Evolutionary conservation across 2,329 filamentous ascomycete species (phyloP).

Genomic region (Exophiala mesophila): DNA sequence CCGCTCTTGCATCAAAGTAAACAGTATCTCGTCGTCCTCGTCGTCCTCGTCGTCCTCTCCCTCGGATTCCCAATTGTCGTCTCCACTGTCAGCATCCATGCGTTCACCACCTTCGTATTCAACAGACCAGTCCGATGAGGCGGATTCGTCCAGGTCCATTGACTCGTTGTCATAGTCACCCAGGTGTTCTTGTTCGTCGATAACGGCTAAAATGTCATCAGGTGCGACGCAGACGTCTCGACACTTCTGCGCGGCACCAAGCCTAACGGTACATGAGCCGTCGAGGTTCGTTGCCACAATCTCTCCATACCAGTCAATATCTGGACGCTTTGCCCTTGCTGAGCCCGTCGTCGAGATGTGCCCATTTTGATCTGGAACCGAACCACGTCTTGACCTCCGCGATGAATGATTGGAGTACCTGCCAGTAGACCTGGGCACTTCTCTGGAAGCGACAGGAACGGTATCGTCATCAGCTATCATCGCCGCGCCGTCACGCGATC

Average conservation of each 20-base stretch:
- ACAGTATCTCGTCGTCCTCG: constrained; percentile 19
- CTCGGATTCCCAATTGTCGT: constrained; percentile 36
- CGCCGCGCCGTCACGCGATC: not conserved
- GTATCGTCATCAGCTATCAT: not conserved
- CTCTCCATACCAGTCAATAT: constrained; percentile 52
- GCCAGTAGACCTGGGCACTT: no score
- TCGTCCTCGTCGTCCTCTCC: constrained; percentile 36
- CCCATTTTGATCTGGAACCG: no score
- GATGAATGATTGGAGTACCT: not conserved
- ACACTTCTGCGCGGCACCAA: constrained; percentile 47
- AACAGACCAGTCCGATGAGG: constrained; percentile 33
- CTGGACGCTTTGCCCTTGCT: not conserved
- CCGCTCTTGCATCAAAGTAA: constrained; percentile 14
- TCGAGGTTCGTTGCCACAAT: constrained; percentile 51
- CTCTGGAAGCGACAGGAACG: not conserved
- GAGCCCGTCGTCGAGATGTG: not conserved
- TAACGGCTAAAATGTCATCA: constrained; percentile 47
- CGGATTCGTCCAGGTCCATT: constrained; percentile 28
- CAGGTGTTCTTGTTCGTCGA: constrained; percentile 30
- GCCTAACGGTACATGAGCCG: constrained; percentile 50
- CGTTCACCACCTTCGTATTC: constrained; percentile 42
- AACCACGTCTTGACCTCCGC: no score
- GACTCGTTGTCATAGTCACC: constrained; percentile 33
- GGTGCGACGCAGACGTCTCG: constrained; percentile 46
- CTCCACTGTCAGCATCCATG: constrained; percentile 40